Percentiles rank a stretch among this genome's conserved stretches.
phyloP scores from a whole-genome alignment of 768 basidiomycete species.

The Cystofilobasidium ferigula region DNA sequence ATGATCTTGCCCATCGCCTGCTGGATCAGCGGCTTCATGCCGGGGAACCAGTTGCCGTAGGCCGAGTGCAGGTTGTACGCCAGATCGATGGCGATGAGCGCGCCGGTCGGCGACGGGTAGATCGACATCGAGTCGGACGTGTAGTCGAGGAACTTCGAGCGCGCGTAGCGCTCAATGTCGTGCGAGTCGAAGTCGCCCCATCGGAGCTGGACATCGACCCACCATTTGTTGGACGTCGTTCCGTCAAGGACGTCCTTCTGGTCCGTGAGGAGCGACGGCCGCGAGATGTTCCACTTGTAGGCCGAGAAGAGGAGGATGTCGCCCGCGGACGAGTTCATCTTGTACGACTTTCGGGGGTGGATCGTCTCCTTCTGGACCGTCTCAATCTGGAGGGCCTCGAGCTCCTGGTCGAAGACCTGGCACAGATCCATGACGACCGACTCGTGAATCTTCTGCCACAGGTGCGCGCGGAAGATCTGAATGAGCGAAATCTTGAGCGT shows the following conservation, averaged over 20 bases:
- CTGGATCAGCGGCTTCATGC: constrained; percentile 92
- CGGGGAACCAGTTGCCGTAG: constrained; percentile 99
- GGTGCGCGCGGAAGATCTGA: constrained; percentile 98
- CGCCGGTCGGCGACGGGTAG: constrained; percentile 96
- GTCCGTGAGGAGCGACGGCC: constrained; percentile 89
- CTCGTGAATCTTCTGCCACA: constrained; percentile 96
- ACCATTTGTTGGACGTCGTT: constrained; percentile 97
- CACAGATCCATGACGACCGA: constrained; percentile 32
- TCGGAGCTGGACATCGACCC: constrained; percentile 79
- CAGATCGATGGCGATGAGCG: constrained; percentile 97
- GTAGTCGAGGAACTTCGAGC: constrained; percentile 98
- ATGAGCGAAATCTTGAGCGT: constrained; percentile 98
- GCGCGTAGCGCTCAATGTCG: constrained; percentile 96
- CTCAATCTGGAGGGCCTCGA: constrained; percentile 96
- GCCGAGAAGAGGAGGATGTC: constrained; percentile 95
- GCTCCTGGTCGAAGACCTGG: constrained; percentile 97
- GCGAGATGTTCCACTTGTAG: constrained; percentile 84
- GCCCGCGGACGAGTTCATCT: constrained; percentile 99
- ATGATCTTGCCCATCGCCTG: constrained; percentile 99
- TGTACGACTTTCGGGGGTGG: constrained; percentile 97
- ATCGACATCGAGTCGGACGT: constrained; percentile 85
- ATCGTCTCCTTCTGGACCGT: constrained; percentile 99
- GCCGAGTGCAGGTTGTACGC: constrained; percentile 98
- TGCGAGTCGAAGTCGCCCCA: constrained; percentile 99
- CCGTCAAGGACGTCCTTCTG: constrained; percentile 92